Base-by-base conservation (phyloP, 345 rosid genomes). In the Pistacia integerrima region DNA sequence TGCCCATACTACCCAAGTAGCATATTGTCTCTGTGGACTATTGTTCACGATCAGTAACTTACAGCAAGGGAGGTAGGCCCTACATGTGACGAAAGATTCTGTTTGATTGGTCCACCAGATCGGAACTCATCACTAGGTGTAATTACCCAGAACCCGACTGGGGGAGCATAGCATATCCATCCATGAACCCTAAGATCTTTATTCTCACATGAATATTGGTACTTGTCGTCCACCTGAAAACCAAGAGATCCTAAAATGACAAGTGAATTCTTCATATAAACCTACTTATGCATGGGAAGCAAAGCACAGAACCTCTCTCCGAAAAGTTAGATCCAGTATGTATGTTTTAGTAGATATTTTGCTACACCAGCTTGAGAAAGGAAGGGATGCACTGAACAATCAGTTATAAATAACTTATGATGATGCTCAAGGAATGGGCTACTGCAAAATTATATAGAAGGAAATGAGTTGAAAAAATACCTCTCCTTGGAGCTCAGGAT, bases 71-170 rank as follows among this genome's bases (percentile, higher is more conserved):
- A 81, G 69, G 90, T 86, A 22, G 99, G 99, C 59, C 99, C 98
- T 56, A 92, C 98, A 77, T 93, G 99, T n/a, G 97, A 96, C 59
- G 94, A 90, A 59, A 96, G 92, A 73, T 90, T 91, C 83, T 96
- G 99, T 80, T 96, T 96, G 65, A 91, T 86, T 0, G 94, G 97
- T 77, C 99, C 99, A 35, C 98, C 98, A 57, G 99, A 88, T 62
- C 97, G 90, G 77, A 93, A 92, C 88, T 96, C 99, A 74, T 90
- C 82, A 77, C 98, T 96, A 41, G 98, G 97, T 4, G 91, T 92
- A 76, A 96, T 96, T 86, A 91, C 97, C 99, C 98, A 96, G 80
- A 93, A 96, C 35, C 99, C 99, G 7, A 96, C 88, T 8, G 97
- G 89, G 18, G 98, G 98, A 17, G 85, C 84, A 18, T 81, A 82